These are phyloP conservation scores for Mycena polygramma DNA, from an alignment of 768 basidiomycete genomes.

Conservation along the genomic window DNA sequence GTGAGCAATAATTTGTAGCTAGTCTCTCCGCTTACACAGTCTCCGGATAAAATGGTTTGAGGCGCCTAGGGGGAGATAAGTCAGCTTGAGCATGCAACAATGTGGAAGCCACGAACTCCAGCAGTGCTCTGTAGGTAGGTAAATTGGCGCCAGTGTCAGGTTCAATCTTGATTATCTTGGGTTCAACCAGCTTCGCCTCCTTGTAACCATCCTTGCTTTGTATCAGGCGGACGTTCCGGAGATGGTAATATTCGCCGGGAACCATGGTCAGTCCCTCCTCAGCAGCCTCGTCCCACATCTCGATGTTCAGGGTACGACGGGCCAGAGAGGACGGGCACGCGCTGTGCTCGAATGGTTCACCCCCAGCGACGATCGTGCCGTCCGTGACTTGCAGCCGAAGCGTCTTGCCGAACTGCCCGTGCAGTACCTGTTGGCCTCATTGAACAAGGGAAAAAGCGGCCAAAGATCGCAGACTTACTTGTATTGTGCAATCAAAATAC, in stretches of 20 bases:
- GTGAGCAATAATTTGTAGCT: no score
- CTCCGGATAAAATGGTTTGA: conserved; percentile 32
- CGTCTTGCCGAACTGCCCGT: conserved; percentile 51
- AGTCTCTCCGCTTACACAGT: no score
- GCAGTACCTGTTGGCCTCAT: conserved; percentile 58
- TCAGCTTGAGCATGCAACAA: background rate
- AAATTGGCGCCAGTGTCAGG: conserved; percentile 52
- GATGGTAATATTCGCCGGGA: conserved; percentile 63
- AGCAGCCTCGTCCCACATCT: conserved; percentile 70
- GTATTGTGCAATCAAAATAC: conserved; percentile 74
- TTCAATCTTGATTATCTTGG: conserved; percentile 59
- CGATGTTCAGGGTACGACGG: conserved; percentile 63
- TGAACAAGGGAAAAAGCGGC: conserved; percentile 1
- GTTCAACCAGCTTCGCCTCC: conserved; percentile 65
- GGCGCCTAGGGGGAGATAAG: conserved; percentile 50
- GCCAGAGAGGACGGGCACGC: conserved; percentile 64
- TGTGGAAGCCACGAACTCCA: conserved; percentile 57
- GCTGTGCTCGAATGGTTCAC: conserved; percentile 49
- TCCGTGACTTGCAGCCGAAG: conserved; percentile 75
- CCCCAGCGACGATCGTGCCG: conserved; percentile 62
- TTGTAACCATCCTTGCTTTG: conserved; percentile 50
- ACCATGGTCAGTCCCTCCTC: conserved; percentile 57
- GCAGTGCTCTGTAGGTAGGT: conserved; percentile 58
- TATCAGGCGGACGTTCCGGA: conserved; percentile 66
- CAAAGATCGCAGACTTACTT: conserved; percentile 54